These are phyloP conservation scores for Harrya chromipes DNA, from an alignment of 768 basidiomycete species.

Conservation along the genomic window DNA sequence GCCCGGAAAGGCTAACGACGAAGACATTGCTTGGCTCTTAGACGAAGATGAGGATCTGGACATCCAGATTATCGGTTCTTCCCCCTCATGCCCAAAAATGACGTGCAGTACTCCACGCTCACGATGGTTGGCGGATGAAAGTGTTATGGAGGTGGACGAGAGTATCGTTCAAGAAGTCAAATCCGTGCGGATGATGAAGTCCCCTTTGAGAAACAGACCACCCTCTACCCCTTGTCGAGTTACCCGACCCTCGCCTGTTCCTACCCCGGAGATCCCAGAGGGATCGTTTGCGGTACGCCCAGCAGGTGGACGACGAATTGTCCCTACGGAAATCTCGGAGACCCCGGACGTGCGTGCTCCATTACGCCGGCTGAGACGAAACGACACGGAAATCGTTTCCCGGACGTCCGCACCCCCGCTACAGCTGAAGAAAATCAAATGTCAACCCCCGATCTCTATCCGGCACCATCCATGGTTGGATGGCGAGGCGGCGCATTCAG, in stretches of 20 bases:
- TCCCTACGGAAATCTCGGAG: constrained; percentile 9
- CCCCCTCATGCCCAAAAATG: constrained; percentile 33
- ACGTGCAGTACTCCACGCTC: constrained; percentile 1
- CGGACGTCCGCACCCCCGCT: constrained; percentile 19
- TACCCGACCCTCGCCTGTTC: constrained; percentile 18
- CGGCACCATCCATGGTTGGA: constrained; percentile 52
- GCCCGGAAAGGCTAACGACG: constrained; percentile 14
- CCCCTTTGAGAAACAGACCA: constrained; percentile 27
- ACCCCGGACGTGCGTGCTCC: constrained; percentile 31
- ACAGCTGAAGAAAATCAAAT: constrained; percentile 20
- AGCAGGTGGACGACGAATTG: constrained; percentile 29
- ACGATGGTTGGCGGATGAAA: constrained; percentile 16
- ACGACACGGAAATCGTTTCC: constrained; percentile 25
- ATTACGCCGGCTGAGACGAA: constrained; percentile 29
- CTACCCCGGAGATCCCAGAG: constrained; percentile 32
- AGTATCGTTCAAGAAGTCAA: constrained; percentile 17
- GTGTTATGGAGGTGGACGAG: constrained; percentile 10
- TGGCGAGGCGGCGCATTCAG: constrained; percentile 73
- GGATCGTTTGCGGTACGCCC: constrained; percentile 47
- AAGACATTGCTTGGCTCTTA: constrained; percentile 63
- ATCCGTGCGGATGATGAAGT: constrained; percentile 6
- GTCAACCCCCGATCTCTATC: constrained; percentile 33
- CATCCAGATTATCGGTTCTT: constrained; percentile 51
- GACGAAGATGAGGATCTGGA: constrained; percentile 61
- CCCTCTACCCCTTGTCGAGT: constrained; percentile 32